Evolutionary conservation across 352 stramenopile species (phyloP), one percentile per base, ranked within the genome.

Genomic region (Phytophthora chlamydospora): DNA sequence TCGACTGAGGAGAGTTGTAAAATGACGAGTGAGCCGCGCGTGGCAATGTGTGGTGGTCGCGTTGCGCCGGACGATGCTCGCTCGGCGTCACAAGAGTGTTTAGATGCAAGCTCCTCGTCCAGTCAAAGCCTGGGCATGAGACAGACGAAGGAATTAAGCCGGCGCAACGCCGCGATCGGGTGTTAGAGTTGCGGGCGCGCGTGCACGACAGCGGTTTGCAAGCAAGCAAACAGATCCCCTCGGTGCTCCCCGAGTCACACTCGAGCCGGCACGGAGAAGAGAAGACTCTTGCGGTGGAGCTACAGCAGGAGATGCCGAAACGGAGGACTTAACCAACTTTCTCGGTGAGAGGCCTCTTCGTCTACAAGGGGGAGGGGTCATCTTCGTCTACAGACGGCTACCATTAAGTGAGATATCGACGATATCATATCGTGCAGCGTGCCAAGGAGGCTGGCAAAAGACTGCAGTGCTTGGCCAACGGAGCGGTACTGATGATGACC

Each of bases 41-140:
- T 62, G 51, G 19, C 50, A 51, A 24, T 34, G 51, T 24, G 58
- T 55, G 51, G 38, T 44, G 57, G 48, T 42, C 41, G 33, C 11
- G 49, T 53, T 40, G 58, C 59, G 35, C 9, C 12, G 31, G 34
- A 27, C 13, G 21, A 31, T 38, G 39, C 19, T 14, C 39, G 21
- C 46, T 39, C n/a, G n/a, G n/a, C n/a, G n/a, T n/a, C 9, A 27
- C 41, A 34, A 62, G 40, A 11, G 32, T 54, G 57, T 52, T 49
- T 62, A 27, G 38, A 50, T 60, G 58, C 58, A 29, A 29, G 24
- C 24, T 34, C 53, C 54, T 58, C 55, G 48, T 66, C 62, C 62
- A 70, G 31, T 70, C 55, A 70, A 61, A 48, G 46, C 27, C 11
- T 10, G 24, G 42, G 40, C 45, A 64, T 58, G 61, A 59, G 53